These are phyloP conservation scores for Verticillium zaregamsianum DNA, from an alignment of 2,329 filamentous ascomycete species.

Conservation along the genomic window DNA sequence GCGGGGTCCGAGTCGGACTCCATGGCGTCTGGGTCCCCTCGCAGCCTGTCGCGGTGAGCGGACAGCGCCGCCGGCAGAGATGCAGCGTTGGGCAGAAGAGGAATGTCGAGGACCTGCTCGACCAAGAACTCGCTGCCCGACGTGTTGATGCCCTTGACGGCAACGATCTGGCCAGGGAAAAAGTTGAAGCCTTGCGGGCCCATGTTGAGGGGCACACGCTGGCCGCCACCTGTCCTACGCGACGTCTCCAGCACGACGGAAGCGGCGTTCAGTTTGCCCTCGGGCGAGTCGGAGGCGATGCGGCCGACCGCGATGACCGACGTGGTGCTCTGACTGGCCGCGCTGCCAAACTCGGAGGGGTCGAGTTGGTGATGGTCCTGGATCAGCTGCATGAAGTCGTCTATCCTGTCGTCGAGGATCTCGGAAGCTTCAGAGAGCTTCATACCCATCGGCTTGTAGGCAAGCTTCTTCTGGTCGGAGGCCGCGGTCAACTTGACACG, in stretches of 20 bases:
- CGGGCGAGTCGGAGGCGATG: constrained; percentile 82
- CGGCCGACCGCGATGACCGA: constrained; percentile 88
- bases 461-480: constrained; percentile 85
- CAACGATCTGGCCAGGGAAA: constrained; percentile 93
- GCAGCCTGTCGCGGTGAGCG: constrained; percentile 64
- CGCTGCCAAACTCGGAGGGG: constrained; percentile 79
- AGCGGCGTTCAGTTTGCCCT: constrained; percentile 80
- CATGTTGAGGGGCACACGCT: constrained; percentile 76
- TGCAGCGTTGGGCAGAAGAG: constrained; percentile 69
- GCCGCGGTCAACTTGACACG: constrained; percentile 82
- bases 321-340: constrained; percentile 76
- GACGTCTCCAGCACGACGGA: constrained; percentile 88
- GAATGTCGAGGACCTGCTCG: constrained; percentile 69
- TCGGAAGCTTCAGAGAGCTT: constrained; percentile 89
- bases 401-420: constrained; percentile 91
- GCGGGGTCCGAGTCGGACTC: constrained; percentile 52
- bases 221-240: constrained; percentile 74
- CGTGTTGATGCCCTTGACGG: constrained; percentile 79
- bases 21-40: constrained; percentile 60
- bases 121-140: constrained; percentile 81
- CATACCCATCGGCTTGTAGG: constrained; percentile 91
- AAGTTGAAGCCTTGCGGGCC: constrained; percentile 69
- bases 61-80: constrained; percentile 64
- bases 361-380: constrained; percentile 73
- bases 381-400: constrained; percentile 75